Evolutionary conservation across 2,329 filamentous ascomycete species (phyloP).

Genomic region (Epichloe glyceriae): DNA sequence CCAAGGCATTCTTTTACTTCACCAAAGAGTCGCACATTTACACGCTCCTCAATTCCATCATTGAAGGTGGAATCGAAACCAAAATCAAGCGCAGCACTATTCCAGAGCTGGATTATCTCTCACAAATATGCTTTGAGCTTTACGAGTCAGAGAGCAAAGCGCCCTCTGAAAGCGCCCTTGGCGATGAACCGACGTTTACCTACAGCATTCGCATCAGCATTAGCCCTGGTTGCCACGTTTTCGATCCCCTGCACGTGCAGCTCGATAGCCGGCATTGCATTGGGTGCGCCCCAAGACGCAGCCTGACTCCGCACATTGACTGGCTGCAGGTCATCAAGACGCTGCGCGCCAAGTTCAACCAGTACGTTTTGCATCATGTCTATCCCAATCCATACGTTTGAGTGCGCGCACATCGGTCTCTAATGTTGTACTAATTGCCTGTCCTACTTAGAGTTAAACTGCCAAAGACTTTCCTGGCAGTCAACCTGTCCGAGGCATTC

Average conservation of each 20-base stretch:
- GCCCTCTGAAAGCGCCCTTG: constrained; percentile 21
- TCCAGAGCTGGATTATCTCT: constrained; percentile 92
- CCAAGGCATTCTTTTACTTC: constrained; percentile 97
- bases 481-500: constrained; percentile 51
- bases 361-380: constrained; percentile 41
- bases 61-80: constrained; percentile 91
- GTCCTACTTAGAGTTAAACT: constrained; percentile 42
- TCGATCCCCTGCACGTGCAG: constrained; percentile 91
- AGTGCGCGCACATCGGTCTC: neutral
- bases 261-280: constrained; percentile 95
- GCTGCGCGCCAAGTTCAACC: constrained; percentile 84
- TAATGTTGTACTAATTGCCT: neutral
- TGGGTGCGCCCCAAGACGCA: constrained; percentile 79
- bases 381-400: constrained; percentile 6
- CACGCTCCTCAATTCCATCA: constrained; percentile 91
- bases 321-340: constrained; percentile 98
- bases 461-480: constrained; percentile 51
- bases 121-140: constrained; percentile 94
- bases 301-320: constrained; percentile 79
- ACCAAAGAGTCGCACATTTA: constrained; percentile 99
- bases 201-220: constrained; percentile 96
- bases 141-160: constrained; percentile 81
- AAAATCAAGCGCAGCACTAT: constrained; percentile 95
- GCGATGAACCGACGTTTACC: constrained; percentile 61
- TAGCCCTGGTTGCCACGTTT: constrained; percentile 89